Percentiles rank a stretch among this genome's conserved stretches.
Evolutionary conservation across 2,329 filamentous ascomycete species (phyloP).

Genomic region (Elsinoe ampelina): DNA sequence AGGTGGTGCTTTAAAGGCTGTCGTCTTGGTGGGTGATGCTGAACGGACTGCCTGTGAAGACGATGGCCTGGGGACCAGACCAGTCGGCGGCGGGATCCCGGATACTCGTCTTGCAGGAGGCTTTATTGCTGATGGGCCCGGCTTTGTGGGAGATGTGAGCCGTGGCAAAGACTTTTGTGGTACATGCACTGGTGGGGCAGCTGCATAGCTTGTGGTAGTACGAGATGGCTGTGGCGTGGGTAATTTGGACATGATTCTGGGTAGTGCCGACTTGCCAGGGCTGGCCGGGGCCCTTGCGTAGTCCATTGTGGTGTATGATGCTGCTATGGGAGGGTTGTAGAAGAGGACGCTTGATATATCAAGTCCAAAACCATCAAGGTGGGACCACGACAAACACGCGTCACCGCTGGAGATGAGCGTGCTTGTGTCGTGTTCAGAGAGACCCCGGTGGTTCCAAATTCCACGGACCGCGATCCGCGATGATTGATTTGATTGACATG

Average conservation of each 20-base stretch:
- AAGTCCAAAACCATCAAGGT: background rate
- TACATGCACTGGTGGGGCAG: conserved; percentile 6
- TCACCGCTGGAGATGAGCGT: conserved; percentile 11
- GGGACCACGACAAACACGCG: conserved; percentile 3
- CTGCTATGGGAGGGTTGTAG: background rate
- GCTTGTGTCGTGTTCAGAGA: conserved; percentile 4
- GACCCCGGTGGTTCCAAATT: background rate
- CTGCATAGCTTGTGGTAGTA: conserved; percentile 21
- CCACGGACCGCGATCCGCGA: background rate
- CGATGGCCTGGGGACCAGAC: background rate
- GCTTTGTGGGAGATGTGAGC: conserved; percentile 14
- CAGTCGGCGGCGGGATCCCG: conserved; percentile 2
- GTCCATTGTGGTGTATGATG: conserved; percentile 24
- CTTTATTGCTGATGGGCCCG: conserved; percentile 6
- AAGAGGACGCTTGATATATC: conserved; percentile 4
- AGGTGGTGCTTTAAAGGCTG: conserved; percentile 20
- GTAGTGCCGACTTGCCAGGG: conserved; percentile 29
- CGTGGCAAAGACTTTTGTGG: conserved; percentile 8
- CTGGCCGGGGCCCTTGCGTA: conserved; percentile 20
- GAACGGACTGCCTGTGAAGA: conserved; percentile 13
- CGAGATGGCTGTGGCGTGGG: conserved; percentile 37
- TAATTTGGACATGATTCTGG: conserved; percentile 43
- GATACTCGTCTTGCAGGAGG: conserved; percentile 4
- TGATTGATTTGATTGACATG: background rate
- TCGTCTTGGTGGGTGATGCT: conserved; percentile 21